Evolutionary conservation across 2,329 filamentous ascomycete genomes (phyloP), one percentile per base, ranked within the genome.

Genomic region (Stagonosporopsis cucurbitacearum): DNA sequence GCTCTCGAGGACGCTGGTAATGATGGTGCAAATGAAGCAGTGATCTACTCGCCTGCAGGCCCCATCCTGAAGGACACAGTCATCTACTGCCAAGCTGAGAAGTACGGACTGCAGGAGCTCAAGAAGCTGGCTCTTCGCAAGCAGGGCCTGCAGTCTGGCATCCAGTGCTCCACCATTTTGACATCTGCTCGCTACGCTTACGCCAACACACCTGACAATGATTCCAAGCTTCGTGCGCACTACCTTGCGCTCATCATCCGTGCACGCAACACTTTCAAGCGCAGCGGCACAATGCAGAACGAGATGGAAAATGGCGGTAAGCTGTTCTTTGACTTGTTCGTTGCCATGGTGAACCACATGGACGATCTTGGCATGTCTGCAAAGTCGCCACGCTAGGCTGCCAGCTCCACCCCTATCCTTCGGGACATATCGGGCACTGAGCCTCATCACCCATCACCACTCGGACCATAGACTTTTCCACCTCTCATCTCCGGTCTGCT

Each of bases 221-320:
- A 96, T 80, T 94, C 90, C n/a, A 93, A 93, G 77, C 83, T 96
- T 50, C 85, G 93, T 56, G 92, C 92, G 22, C 92, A 96, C 77
- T 97, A 96, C 68, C 86, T 96, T 33, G 92, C 93, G 17, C 86
- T 96, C 71, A 96, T 96, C 77, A 96, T 96, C 72, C 88, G 92
- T 63, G 91, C 89, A 67, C 86, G 93, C 64, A 85, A 86, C 71
- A 96, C 91, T 2, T 96, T 97, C 79, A 96, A 96, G 82, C 84
- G 91, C 51, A 96, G 92, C 76, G 92, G 92, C 50, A 96, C 92
- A 3, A 96, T 96, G 92, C 93, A 96, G 78, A 86, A 91, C 65
- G 92, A 96, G 79, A 96, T 97, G 92, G 90, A 90, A 75, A 86
- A 86, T 59, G 93, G 93, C 25, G 91, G 91, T 50, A 90, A 90